Evolutionary conservation across 129 eudicot genomes (phyloP).

Genomic region (Apium graveolens): DNA sequence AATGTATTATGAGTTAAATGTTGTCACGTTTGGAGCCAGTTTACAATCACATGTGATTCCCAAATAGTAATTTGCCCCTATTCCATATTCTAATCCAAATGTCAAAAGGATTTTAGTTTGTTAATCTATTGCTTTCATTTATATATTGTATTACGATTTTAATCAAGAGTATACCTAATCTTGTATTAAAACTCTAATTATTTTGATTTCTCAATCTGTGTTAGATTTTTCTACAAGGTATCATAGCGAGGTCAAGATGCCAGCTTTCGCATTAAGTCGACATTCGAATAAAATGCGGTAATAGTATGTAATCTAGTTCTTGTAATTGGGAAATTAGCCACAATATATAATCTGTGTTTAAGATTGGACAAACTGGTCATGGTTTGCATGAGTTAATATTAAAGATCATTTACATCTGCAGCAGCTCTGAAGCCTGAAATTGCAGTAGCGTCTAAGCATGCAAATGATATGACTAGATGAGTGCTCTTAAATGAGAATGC

Average conservation of each 20-base stretch:
- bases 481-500: not conserved
- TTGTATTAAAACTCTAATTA: no score
- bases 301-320: no score
- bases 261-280: no score
- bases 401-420: not conserved
- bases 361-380: not conserved
- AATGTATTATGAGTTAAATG: slow-evolving; percentile 51
- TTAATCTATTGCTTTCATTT: no score
- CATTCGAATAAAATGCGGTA: no score
- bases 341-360: not conserved
- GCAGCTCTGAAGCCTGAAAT: not conserved
- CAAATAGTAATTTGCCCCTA: not conserved
- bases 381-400: not conserved
- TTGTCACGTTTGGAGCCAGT: slow-evolving; percentile 57
- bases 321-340: not conserved
- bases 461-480: not conserved
- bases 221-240: no score
- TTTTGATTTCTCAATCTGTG: no score
- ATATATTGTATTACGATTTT: no score
- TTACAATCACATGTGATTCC: slow-evolving; percentile 60
- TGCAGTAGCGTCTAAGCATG: slow-evolving; percentile 1
- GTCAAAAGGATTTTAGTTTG: no score
- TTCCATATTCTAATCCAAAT: not conserved
- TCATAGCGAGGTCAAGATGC: no score
- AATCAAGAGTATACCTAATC: no score